These are phyloP conservation scores for Scedosporium minutisporum DNA, from an alignment of 2,329 filamentous ascomycete genomes.

Conservation along the genomic window DNA sequence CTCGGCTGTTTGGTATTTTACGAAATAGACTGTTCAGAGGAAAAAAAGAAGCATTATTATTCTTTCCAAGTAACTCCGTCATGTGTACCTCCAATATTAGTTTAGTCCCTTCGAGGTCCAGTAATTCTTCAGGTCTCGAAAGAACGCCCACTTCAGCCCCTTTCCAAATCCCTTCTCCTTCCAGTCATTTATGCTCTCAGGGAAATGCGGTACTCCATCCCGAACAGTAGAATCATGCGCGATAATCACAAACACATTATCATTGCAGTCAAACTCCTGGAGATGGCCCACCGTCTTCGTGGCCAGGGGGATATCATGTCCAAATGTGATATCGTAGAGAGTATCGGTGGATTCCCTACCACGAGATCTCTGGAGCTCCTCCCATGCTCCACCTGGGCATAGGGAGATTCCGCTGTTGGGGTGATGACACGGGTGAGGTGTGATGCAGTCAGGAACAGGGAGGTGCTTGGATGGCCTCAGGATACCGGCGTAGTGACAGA, in stretches of 20 bases:
- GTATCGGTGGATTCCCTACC: slow-evolving; percentile 13
- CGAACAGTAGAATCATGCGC: slow-evolving; percentile 16
- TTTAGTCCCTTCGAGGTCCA: slow-evolving; percentile 8
- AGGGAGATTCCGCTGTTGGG: slow-evolving; percentile 1
- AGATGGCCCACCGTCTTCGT: slow-evolving; percentile 9
- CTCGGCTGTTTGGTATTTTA: too few relatives aligned
- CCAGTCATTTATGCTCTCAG: slow-evolving; percentile 14
- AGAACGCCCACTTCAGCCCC: slow-evolving; percentile 12
- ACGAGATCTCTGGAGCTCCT: slow-evolving; percentile 13
- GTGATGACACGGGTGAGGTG: slow-evolving; percentile 13
- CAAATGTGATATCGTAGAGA: slow-evolving; percentile 16
- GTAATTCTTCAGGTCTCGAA: slow-evolving; percentile 13
- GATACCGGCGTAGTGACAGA: slow-evolving; percentile 28
- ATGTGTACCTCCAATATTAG: neutral
- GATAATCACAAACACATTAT: slow-evolving; percentile 15
- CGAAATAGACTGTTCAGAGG: too few relatives aligned
- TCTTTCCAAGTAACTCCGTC: neutral
- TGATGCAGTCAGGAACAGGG: slow-evolving; percentile 21
- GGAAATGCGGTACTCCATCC: slow-evolving; percentile 15
- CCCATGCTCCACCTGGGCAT: slow-evolving; percentile 13
- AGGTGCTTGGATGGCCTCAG: slow-evolving; percentile 24
- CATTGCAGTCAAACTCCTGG: slow-evolving; percentile 13
- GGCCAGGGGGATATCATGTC: slow-evolving; percentile 13
- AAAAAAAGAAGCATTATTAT: too few relatives aligned
- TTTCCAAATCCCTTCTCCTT: slow-evolving; percentile 14